Conservation (phyloP, 768 basidiomycete genomes). For the Psilocybe cubensis region DNA sequence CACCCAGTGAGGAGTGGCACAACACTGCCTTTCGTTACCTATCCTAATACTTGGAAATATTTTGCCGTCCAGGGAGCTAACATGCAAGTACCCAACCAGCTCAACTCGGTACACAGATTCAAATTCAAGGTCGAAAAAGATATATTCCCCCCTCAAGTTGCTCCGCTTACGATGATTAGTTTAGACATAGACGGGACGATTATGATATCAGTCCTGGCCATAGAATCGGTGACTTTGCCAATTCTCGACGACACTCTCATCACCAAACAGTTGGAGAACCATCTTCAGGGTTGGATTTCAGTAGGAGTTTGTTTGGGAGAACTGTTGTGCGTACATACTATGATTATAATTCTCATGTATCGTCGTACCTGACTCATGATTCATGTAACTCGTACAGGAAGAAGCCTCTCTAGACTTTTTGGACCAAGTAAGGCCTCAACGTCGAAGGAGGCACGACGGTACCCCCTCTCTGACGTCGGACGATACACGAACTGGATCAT, state of each 20-base stretch:
- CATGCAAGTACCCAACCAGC: neutral
- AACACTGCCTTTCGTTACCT: neutral
- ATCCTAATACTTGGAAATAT: neutral
- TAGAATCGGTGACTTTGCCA: neutral
- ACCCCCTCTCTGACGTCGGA: constrained; percentile 16
- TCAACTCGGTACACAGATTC: neutral
- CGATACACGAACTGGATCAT: constrained; percentile 9
- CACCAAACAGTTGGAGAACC: neutral
- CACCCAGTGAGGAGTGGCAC: neutral
- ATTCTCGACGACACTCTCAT: neutral
- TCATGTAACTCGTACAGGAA: neutral
- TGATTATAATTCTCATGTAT: neutral
- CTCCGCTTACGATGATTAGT: neutral
- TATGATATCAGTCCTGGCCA: neutral
- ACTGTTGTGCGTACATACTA: constrained; percentile 9
- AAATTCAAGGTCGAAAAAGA: neutral
- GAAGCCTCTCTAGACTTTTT: constrained; percentile 9
- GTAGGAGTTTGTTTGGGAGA: constrained; percentile 12
- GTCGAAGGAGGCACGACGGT: neutral
- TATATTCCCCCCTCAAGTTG: neutral
- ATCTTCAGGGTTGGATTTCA: neutral
- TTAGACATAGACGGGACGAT: neutral
- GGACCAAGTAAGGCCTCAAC: neutral
- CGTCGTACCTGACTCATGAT: neutral
- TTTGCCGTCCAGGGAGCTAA: constrained; percentile 1